Evolutionary conservation across 164 flowering plant species (phyloP).

Genomic region (Cinnamomum micranthum): DNA sequence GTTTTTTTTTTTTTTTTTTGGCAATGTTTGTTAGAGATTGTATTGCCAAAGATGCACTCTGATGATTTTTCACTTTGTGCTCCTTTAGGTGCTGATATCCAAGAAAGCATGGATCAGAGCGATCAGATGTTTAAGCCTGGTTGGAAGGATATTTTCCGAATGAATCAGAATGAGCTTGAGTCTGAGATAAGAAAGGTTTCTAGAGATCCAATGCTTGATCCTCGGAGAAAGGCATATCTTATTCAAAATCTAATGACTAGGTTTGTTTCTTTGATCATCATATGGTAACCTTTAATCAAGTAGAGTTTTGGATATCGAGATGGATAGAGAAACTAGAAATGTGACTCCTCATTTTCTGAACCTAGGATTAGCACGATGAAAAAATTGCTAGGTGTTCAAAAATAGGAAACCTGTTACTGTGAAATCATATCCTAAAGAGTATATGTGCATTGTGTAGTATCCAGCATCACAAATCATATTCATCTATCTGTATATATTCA

Average conservation of each 20-base stretch:
- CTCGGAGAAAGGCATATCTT: constrained; percentile 86
- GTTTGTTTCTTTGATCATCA: constrained; percentile 30
- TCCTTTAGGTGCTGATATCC: constrained; percentile 40
- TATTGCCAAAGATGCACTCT: not conserved
- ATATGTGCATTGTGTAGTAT: not conserved
- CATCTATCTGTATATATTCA: not conserved
- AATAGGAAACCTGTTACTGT: too few species aligned
- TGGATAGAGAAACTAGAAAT: not conserved
- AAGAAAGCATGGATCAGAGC: constrained; percentile 52
- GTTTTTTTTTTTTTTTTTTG: not conserved
- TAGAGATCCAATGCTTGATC: constrained; percentile 79
- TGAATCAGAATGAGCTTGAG: constrained; percentile 95
- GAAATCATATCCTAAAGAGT: too few species aligned
- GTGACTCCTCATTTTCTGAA: not conserved
- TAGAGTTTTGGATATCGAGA: not conserved
- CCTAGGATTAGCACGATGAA: not conserved
- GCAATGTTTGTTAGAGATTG: not conserved
- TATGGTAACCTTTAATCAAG: not conserved
- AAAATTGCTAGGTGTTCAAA: not conserved
- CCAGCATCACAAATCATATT: not conserved
- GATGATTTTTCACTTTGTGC: not conserved
- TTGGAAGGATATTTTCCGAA: constrained; percentile 91
- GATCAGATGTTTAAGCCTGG: constrained; percentile 89
- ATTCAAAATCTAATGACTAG: constrained; percentile 94
- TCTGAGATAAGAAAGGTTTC: constrained; percentile 87